phyloP scores from a whole-genome alignment of 192 early-diverging fungal species.

The Coemansia sp. region DNA sequence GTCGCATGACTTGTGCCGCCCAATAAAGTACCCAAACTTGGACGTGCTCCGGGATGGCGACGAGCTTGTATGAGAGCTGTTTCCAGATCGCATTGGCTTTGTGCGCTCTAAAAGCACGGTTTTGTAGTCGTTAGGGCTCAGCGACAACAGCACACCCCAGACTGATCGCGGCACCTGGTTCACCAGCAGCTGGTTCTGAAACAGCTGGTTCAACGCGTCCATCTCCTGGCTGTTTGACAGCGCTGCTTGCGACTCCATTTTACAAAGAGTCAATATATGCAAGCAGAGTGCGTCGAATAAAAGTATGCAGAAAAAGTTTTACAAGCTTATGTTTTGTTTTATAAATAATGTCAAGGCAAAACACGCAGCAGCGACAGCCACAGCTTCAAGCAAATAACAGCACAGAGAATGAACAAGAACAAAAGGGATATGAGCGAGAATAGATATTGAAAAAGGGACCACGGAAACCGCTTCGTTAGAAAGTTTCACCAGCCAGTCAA shows the following conservation, averaged over 20 bases:
- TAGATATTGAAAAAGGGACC: neutral
- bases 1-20: conserved; percentile 55
- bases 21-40: conserved; percentile 53
- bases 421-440: neutral
- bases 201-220: conserved; percentile 48
- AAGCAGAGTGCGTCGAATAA: neutral
- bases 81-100: conserved; percentile 10
- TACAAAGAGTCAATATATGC: conserved; percentile 8
- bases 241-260: neutral
- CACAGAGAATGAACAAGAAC: neutral
- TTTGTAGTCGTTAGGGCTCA: conserved; percentile 51
- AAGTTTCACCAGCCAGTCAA: neutral
- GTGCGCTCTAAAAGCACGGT: conserved; percentile 50
- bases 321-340: neutral
- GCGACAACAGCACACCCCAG: conserved; percentile 55
- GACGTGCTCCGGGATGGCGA: conserved; percentile 11
- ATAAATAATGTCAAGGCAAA: neutral
- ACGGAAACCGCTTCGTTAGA: neutral
- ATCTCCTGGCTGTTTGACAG: conserved; percentile 31
- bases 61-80: conserved; percentile 2
- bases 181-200: conserved; percentile 51
- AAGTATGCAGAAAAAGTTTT: conserved; percentile 5
- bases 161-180: conserved; percentile 49
- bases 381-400: neutral
- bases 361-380: neutral